phyloP scores from a whole-genome alignment of 2,329 filamentous ascomycete species.

The Septoria petroselini region DNA sequence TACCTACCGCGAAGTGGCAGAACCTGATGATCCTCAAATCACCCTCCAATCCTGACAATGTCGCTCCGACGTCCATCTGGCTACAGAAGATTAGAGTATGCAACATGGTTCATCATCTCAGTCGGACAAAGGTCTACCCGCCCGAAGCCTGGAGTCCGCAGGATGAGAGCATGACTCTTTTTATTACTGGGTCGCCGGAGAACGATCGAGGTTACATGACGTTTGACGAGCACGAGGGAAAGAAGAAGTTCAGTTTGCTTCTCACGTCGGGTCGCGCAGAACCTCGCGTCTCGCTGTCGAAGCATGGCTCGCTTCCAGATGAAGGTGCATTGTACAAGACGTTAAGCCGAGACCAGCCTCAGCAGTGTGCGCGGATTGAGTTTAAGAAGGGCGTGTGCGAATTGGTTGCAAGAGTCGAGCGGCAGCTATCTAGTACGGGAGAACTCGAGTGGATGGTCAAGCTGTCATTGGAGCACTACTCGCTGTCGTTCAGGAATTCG shows the following conservation, averaged over 20 bases:
- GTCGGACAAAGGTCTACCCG: slow-evolving; percentile 14
- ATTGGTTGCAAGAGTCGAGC: slow-evolving; percentile 18
- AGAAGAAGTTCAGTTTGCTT: slow-evolving; percentile 21
- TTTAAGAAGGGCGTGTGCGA: slow-evolving; percentile 23
- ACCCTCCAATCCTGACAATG: slow-evolving; percentile 8
- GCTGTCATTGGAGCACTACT: slow-evolving; percentile 21
- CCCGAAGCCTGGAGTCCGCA: slow-evolving; percentile 16
- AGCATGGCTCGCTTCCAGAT: slow-evolving; percentile 11
- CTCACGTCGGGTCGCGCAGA: slow-evolving; percentile 19
- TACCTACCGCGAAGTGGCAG: slow-evolving; percentile 20
- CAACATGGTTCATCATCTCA: slow-evolving; percentile 16
- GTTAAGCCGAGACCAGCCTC: slow-evolving; percentile 2
- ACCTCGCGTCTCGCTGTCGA: slow-evolving; percentile 19
- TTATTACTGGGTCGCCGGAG: slow-evolving; percentile 22
- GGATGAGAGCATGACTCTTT: slow-evolving; percentile 14
- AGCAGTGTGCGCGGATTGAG: slow-evolving; percentile 15
- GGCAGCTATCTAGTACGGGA: slow-evolving; percentile 8
- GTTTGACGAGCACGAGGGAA: slow-evolving; percentile 20
- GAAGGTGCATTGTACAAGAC: slow-evolving; percentile 1
- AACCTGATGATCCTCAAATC: slow-evolving; percentile 23
- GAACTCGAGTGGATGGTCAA: slow-evolving; percentile 23
- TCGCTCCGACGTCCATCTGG: slow-evolving; percentile 19
- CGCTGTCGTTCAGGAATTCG: slow-evolving; percentile 13
- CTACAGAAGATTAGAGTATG: slow-evolving; percentile 24
- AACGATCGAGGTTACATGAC: slow-evolving; percentile 23